These are phyloP conservation scores for Viola odorata DNA, from an alignment of 345 rosid genomes.

Conservation along the genomic window DNA sequence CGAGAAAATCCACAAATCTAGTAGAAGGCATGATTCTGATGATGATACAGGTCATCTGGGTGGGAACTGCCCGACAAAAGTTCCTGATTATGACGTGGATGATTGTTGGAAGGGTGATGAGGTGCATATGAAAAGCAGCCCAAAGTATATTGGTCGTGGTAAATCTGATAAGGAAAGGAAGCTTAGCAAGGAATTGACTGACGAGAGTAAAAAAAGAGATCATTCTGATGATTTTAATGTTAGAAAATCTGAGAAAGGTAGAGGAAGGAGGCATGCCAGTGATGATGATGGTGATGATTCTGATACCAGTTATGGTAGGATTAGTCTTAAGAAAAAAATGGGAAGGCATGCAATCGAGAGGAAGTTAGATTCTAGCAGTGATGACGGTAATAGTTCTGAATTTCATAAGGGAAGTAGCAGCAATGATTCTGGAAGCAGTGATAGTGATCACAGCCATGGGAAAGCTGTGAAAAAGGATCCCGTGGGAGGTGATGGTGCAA, in stretches of 20 bases:
- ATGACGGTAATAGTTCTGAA: conserved; percentile 7
- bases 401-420: conserved; percentile 4
- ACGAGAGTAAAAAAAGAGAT: conserved; percentile 5
- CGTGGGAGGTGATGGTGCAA: too few species aligned
- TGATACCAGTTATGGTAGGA: conserved; percentile 17
- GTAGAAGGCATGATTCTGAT: conserved; percentile 33
- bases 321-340: neutral
- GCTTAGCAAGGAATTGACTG: conserved; percentile 8
- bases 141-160: conserved; percentile 7
- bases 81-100: conserved; percentile 4
- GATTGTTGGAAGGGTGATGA: conserved; percentile 3
- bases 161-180: conserved; percentile 3
- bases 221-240: conserved; percentile 12
- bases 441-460: conserved; percentile 16
- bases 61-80: conserved; percentile 11
- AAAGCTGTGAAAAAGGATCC: conserved; percentile 11
- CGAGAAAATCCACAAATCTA: conserved; percentile 24
- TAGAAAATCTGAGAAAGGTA: conserved; percentile 9
- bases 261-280: conserved; percentile 23
- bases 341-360: conserved; percentile 6
- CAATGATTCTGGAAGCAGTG: conserved; percentile 18
- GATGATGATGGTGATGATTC: conserved; percentile 33
- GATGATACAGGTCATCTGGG: conserved; percentile 18
- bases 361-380: conserved; percentile 4
- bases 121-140: conserved; percentile 1